Percentiles rank a stretch among this genome's conserved stretches.
These are phyloP conservation scores for Fusarium buxicola DNA, from an alignment of 2,329 filamentous ascomycete species.

Conservation along the genomic window DNA sequence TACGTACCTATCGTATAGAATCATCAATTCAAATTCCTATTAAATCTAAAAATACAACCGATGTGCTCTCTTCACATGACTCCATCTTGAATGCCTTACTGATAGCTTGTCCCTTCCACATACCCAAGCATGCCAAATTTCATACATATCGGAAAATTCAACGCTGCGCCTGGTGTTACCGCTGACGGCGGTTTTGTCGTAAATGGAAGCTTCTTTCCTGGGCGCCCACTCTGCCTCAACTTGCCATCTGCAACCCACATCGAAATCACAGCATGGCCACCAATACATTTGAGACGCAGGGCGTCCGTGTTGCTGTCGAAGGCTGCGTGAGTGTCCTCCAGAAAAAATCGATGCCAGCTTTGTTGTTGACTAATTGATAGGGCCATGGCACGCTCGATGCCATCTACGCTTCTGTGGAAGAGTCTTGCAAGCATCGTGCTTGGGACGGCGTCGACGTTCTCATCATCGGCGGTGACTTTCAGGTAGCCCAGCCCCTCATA, in stretches of 20 bases:
- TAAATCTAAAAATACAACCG: neutral
- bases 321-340: constrained; percentile 76
- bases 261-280: constrained; percentile 45
- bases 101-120: neutral
- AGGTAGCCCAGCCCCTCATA: constrained; percentile 61
- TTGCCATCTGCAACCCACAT: constrained; percentile 28
- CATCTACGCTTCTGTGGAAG: constrained; percentile 84
- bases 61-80: neutral
- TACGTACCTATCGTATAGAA: too few species aligned
- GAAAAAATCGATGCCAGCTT: neutral
- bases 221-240: constrained; percentile 29
- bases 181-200: constrained; percentile 5
- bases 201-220: constrained; percentile 22
- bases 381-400: constrained; percentile 92
- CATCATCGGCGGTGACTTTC: constrained; percentile 97
- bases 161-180: constrained; percentile 3
- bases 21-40: too few species aligned
- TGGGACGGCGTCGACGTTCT: constrained; percentile 89
- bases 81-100: neutral
- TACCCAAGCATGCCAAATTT: too few species aligned
- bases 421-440: constrained; percentile 74
- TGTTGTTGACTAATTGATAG: constrained; percentile 57
- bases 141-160: too few species aligned
- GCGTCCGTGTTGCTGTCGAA: constrained; percentile 83
- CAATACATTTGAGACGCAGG: constrained; percentile 52